Conservation (phyloP, 2,329 filamentous ascomycete species). For the Plectosphaerella cucumerina region DNA sequence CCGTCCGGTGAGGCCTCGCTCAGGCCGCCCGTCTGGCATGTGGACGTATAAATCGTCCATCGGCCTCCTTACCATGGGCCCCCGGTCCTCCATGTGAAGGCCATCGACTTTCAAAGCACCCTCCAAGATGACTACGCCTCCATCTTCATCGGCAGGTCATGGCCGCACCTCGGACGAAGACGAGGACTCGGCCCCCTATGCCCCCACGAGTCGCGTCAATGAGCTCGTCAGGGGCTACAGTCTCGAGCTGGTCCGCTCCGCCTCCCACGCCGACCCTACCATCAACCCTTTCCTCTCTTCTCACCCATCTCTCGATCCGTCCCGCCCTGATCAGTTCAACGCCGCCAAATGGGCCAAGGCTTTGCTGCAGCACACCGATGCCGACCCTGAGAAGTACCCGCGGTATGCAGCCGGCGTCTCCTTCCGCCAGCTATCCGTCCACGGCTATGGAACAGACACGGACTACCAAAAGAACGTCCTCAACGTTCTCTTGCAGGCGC, state of each 20-base stretch:
- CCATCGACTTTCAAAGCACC: too few species aligned
- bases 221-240: slow-evolving; percentile 11
- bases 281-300: slow-evolving; percentile 20
- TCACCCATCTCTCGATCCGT: slow-evolving; percentile 35
- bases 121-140: too few species aligned
- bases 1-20: too few species aligned
- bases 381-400: slow-evolving; percentile 29
- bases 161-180: too few species aligned
- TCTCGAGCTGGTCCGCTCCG: slow-evolving; percentile 10
- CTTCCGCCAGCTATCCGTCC: slow-evolving; percentile 31
- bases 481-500: slow-evolving; percentile 19
- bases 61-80: too few species aligned
- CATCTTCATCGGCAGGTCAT: too few species aligned
- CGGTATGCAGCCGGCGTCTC: slow-evolving; percentile 31
- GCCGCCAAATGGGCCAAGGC: slow-evolving; percentile 41
- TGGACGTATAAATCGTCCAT: too few species aligned
- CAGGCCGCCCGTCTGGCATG: too few species aligned
- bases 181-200: too few species aligned
- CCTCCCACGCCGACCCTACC: slow-evolving; percentile 5
- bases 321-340: slow-evolving; percentile 36
- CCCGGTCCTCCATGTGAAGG: too few species aligned
- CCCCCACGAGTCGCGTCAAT: neutral
- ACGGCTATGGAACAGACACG: slow-evolving; percentile 28
- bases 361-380: slow-evolving; percentile 33
- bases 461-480: slow-evolving; percentile 29